A percentile compares a stretch with the other conserved stretches of the same genome.
phyloP scores from a whole-genome alignment of 2,329 filamentous ascomycete species.

The Penicillium sp. region DNA sequence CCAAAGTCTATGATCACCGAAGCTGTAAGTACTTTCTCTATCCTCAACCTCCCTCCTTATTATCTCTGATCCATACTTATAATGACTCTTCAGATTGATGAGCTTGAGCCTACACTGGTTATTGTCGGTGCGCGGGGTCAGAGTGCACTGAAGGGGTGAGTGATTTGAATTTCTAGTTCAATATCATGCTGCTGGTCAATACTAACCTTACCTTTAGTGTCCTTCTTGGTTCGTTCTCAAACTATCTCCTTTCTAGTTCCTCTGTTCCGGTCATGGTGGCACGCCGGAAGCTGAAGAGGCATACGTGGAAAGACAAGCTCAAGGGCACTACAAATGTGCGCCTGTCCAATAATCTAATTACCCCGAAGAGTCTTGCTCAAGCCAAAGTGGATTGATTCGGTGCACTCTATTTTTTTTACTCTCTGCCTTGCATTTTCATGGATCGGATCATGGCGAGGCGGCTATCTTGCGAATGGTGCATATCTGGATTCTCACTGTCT shows the following conservation, averaged over 20 bases:
- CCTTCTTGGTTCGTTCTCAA: conserved; percentile 91
- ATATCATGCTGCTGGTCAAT: background rate
- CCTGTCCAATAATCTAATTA: conserved; percentile 77
- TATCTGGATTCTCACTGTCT: background rate
- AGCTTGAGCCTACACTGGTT: conserved; percentile 84
- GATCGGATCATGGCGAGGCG: background rate
- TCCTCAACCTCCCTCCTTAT: background rate
- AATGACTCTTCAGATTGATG: conserved; percentile 66
- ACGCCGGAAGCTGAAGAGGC: conserved; percentile 81
- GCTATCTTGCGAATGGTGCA: background rate
- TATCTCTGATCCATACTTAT: background rate
- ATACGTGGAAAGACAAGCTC: conserved; percentile 64
- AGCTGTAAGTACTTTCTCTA: conserved; percentile 55
- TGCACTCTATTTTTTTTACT: background rate
- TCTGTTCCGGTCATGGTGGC: conserved; percentile 98
- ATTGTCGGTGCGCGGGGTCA: conserved; percentile 89
- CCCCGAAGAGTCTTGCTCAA: conserved; percentile 65
- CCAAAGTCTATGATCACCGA: conserved; percentile 95
- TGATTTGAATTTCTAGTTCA: background rate
- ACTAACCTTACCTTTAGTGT: conserved; percentile 58
- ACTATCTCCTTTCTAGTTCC: conserved; percentile 95
- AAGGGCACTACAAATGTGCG: conserved; percentile 64
- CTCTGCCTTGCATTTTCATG: conserved; percentile 5
- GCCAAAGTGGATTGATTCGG: conserved; percentile 69
- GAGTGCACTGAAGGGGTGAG: conserved; percentile 88